phyloP scores from a whole-genome alignment of 441 rosid genomes.

The Omphalea diandra region DNA sequence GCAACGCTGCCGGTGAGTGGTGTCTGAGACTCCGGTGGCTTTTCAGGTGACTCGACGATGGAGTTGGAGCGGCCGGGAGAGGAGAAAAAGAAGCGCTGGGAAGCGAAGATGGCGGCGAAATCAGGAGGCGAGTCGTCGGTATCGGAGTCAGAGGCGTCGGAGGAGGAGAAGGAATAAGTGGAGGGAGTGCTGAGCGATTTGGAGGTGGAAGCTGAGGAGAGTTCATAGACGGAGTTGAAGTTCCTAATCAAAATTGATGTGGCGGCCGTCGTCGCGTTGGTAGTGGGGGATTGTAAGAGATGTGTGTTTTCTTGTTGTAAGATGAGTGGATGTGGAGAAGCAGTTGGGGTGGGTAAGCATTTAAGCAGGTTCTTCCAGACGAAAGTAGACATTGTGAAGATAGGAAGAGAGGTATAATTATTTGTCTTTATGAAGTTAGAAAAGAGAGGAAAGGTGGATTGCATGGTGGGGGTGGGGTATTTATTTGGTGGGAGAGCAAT shows the following conservation, averaged over 20 bases:
- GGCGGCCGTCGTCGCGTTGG: slow-evolving; percentile 4
- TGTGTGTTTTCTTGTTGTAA: slow-evolving; percentile 25
- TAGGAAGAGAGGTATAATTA: slow-evolving; percentile 4
- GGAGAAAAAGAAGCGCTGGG: slow-evolving; percentile 90
- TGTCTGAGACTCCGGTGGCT: not conserved
- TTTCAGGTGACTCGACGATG: slow-evolving; percentile 53
- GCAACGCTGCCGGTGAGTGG: slow-evolving; percentile 54
- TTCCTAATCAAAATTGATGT: slow-evolving; percentile 40
- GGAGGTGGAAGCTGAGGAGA: slow-evolving; percentile 40
- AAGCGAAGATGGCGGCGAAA: slow-evolving; percentile 67
- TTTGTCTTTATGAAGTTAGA: not conserved
- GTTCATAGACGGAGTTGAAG: slow-evolving; percentile 47
- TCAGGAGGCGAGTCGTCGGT: slow-evolving; percentile 45
- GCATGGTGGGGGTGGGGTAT: slow-evolving; percentile 21
- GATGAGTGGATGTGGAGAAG: slow-evolving; percentile 24
- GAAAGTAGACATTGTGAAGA: slow-evolving; percentile 40
- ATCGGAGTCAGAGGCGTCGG: slow-evolving; percentile 42
- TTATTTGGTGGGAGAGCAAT: slow-evolving; percentile 14
- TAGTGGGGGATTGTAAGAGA: not conserved
- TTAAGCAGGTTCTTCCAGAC: slow-evolving; percentile 60
- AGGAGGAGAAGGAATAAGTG: slow-evolving; percentile 33
- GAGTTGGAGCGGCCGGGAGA: slow-evolving; percentile 92
- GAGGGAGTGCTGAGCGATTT: slow-evolving; percentile 41
- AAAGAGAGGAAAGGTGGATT: not conserved
- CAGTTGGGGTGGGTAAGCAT: slow-evolving; percentile 35